Conservation (phyloP, 306 rosid genomes). For the Prunus persica region DNA sequence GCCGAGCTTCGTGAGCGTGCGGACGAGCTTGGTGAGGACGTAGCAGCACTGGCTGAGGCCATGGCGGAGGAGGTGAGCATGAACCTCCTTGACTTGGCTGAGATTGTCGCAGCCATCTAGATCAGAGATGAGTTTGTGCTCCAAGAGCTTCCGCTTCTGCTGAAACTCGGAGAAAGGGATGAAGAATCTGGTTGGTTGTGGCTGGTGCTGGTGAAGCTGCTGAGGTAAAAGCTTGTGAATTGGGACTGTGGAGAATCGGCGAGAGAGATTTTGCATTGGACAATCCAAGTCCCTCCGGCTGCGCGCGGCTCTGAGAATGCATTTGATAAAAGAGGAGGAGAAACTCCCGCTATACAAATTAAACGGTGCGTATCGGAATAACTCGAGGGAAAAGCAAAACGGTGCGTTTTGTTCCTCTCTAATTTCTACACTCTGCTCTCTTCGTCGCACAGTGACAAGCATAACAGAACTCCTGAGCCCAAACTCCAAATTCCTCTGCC, state of each 20-base stretch:
- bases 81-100: slow-evolving; percentile 50
- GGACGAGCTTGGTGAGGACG: slow-evolving; percentile 64
- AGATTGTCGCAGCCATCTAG: slow-evolving; percentile 42
- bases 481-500: background rate
- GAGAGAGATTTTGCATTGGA: slow-evolving; percentile 28
- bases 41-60: slow-evolving; percentile 59
- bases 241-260: slow-evolving; percentile 27
- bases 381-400: background rate
- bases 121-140: slow-evolving; percentile 32
- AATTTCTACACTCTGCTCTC: background rate
- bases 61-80: slow-evolving; percentile 47
- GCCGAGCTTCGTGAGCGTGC: slow-evolving; percentile 42
- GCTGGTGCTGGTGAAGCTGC: background rate
- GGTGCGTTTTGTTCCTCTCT: background rate
- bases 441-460: background rate
- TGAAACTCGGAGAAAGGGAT: slow-evolving; percentile 21
- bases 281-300: background rate
- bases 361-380: background rate
- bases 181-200: slow-evolving; percentile 4
- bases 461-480: background rate
- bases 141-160: slow-evolving; percentile 36
- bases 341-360: background rate
- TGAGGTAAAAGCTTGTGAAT: slow-evolving; percentile 4
- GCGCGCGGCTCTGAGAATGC: background rate
- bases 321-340: background rate